Evolutionary conservation across 2,329 filamentous ascomycete genomes (phyloP), one percentile per base, ranked within the genome.

Genomic region (Fusarium gaditjirri): DNA sequence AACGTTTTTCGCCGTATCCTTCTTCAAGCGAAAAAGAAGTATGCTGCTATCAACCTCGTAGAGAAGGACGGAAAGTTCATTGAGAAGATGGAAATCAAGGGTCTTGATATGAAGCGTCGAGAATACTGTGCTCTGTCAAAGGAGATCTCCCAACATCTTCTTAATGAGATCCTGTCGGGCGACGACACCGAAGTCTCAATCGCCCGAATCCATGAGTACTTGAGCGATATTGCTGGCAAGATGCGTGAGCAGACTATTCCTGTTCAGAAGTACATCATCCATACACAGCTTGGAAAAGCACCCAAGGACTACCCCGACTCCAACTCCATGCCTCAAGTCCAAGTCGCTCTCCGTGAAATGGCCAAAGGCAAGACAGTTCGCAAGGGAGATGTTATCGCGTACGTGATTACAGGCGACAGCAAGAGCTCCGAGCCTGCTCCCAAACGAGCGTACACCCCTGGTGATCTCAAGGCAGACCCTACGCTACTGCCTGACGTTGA

Each of bases 21-120:
- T 42, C 87, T 99, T 19, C 96, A 98, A 79, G 95, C 96, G 35
- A 99, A 99, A 88, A 99, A 99, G 87, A 99, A 99, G 86, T 99
- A 99, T 81, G 96, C 96, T 13, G 96, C 96, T 43, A 93, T 99
- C 82, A 98, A 97, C 80, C 90, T 98, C 80, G 90, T 96, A 11
- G 93, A 98, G 77, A 87, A 93, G 27, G 93, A 97, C 77, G 95
- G 94, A 75, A 97, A 95, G 80, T 97, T 92, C 78, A 87, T 95
- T 47, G 95, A 98, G 80, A 95, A 97, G 84, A 92, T 99, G 82
- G 96, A 99, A 81, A 93, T 99, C 79, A 99, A 99, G 83, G 96
- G 96, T 85, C 88, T 99, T 52, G 96, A 99, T 79, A 99, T 99
- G 96, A 94, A 92, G 83, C 91, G 96, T 78, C 92, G 97, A 86